These are phyloP conservation scores for Termitomyces heimii DNA, from an alignment of 768 basidiomycete genomes.

Conservation along the genomic window DNA sequence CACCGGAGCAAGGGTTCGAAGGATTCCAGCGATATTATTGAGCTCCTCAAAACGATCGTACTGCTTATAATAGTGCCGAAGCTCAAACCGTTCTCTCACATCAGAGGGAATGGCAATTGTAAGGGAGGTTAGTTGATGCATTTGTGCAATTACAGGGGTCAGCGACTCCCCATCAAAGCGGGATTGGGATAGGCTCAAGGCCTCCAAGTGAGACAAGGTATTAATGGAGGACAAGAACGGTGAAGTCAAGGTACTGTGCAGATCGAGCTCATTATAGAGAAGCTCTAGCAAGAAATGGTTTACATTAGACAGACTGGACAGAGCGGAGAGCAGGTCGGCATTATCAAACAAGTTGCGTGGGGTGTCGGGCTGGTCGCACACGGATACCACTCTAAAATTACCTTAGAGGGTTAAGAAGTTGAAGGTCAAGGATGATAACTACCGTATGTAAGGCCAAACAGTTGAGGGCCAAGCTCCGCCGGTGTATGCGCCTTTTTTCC, in stretches of 20 bases:
- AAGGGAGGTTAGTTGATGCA: not conserved
- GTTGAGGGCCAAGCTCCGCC: not conserved
- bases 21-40: not conserved
- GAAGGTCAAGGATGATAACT: not conserved
- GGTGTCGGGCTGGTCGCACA: not conserved
- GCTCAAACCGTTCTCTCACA: not conserved
- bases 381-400: not conserved
- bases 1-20: not conserved
- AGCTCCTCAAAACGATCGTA: not conserved
- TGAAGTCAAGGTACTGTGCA: not conserved
- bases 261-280: not conserved
- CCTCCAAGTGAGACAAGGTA: not conserved
- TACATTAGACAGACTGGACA: not conserved
- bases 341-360: not conserved
- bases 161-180: not conserved
- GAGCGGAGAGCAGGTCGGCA: not conserved
- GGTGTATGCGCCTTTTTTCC: not conserved
- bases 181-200: not conserved
- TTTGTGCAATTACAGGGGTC: not conserved
- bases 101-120: not conserved
- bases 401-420: not conserved
- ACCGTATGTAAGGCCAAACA: not conserved
- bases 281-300: not conserved
- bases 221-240: not conserved
- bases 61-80: no score